Conservation (phyloP, 441 rosid genomes). For the Populus trichocarpa region DNA sequence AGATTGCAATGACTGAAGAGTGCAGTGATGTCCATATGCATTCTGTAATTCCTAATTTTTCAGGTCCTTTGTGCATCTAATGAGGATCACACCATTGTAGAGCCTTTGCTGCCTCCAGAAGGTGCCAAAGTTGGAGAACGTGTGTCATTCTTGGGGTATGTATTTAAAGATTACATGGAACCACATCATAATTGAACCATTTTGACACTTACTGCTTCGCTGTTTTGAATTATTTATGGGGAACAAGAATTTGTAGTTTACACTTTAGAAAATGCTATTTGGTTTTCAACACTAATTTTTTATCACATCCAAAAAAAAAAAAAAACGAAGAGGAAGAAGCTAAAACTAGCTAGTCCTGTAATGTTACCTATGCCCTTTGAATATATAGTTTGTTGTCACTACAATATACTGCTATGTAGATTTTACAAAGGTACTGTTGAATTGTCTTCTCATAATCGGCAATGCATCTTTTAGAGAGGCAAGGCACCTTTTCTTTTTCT, state of each 20-base stretch:
- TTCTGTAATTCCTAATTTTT: slow-evolving; percentile 5
- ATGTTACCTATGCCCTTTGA: background rate
- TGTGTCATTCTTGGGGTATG: slow-evolving; percentile 74
- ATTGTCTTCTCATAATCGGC: background rate
- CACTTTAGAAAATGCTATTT: background rate
- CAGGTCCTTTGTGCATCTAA: slow-evolving; percentile 91
- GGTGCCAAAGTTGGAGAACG: slow-evolving; percentile 76
- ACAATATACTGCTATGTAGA: background rate
- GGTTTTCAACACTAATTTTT: background rate
- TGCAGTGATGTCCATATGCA: background rate
- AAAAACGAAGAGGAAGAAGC: background rate
- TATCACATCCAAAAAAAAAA: too few species aligned
- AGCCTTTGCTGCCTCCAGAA: slow-evolving; percentile 87
- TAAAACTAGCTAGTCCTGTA: background rate
- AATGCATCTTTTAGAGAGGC: background rate
- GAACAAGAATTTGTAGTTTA: background rate
- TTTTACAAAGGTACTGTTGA: background rate
- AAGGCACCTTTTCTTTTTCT: background rate
- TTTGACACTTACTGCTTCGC: background rate
- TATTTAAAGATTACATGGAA: background rate
- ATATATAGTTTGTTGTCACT: background rate
- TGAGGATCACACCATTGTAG: slow-evolving; percentile 74
- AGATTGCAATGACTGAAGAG: background rate
- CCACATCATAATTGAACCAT: background rate
- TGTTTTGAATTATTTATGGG: slow-evolving; percentile 2